Base-by-base conservation (phyloP, 129 eudicot genomes). In the Lactuca saligna region DNA sequence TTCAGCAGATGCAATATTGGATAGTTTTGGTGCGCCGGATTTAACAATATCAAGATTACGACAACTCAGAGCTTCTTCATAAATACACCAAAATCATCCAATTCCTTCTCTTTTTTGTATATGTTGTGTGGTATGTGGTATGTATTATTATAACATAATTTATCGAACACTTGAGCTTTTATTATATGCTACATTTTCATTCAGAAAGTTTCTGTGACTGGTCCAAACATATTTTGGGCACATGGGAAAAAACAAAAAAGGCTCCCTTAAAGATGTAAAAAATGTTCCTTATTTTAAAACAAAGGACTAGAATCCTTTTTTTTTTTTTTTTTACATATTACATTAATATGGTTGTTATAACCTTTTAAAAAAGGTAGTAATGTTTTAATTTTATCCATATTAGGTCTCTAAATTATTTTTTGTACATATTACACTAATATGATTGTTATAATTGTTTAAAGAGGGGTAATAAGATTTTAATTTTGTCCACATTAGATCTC, bases 11-110 rank as follows among this genome's bases (percentile, higher is more conserved):
- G 87, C 94, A 25, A 69, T 79, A 50, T 38, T 92, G 76, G 96
- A 92, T 55, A 87, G 96, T 58, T 92, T 92, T 65, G 98, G 98
- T 49, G 82, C 86, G 65, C 91, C 87, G 3, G 96, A 88, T 76
- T 66, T 92, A 31, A 86, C 98, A 46, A 76, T 88, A 7, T 80
- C 98, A 13, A 82, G 79, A 80, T 73, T 88, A 35, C 82, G 79
- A 60, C 74, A 74, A 61, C 74, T 77, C n/a, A 68, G 67, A 37
- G 73, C 72, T 60, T 57, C 84, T 60, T 57, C 84, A 25, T 85
- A 34, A 85, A 75, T 50, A 42, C 59, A 13, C 4, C 16, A 31
- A 61, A 17, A 46, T 46, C 15, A 12, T 49, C 54, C 6, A 25
- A 17, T 13, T 25, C 41, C 62, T 59, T 60, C 38, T 46, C 14